Conservation (phyloP, 1,284 basidiomycete genomes). For the Tremellales sp. region DNA sequence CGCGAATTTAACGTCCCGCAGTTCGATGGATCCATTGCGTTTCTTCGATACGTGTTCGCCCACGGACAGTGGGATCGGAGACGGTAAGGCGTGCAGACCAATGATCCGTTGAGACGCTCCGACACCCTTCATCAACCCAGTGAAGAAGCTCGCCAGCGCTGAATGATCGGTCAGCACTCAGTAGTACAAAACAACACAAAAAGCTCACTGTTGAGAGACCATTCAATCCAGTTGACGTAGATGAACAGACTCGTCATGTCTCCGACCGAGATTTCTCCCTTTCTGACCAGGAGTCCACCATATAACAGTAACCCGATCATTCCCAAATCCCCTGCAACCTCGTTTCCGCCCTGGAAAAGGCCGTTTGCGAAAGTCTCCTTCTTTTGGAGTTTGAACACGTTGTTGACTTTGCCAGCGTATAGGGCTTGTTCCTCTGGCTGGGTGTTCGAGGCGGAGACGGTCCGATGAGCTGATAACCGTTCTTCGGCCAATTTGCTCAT, state of each 20-base stretch:
- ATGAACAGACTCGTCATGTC: conserved; percentile 48
- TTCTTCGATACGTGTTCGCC: conserved; percentile 30
- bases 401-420: conserved; percentile 39
- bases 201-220: conserved; percentile 44
- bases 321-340: conserved; percentile 44
- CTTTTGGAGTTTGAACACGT: conserved; percentile 42
- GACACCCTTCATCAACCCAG: conserved; percentile 47
- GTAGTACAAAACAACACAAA: background rate
- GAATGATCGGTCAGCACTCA: conserved; percentile 4
- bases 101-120: conserved; percentile 46
- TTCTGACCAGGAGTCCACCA: conserved; percentile 41
- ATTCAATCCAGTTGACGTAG: conserved; percentile 49
- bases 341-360: conserved; percentile 44
- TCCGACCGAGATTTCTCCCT: conserved; percentile 43
- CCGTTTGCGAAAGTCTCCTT: conserved; percentile 47
- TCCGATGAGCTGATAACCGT: conserved; percentile 44
- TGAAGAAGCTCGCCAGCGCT: conserved; percentile 47
- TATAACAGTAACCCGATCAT: conserved; percentile 47
- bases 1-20: conserved; percentile 76
- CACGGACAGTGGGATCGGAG: conserved; percentile 41
- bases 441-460: conserved; percentile 44
- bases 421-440: conserved; percentile 36
- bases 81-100: conserved; percentile 36
- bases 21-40: conserved; percentile 63
- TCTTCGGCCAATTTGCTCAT: conserved; percentile 47